Conservation (phyloP, 1,284 basidiomycete species). For the Ceratobasidium sp. region DNA sequence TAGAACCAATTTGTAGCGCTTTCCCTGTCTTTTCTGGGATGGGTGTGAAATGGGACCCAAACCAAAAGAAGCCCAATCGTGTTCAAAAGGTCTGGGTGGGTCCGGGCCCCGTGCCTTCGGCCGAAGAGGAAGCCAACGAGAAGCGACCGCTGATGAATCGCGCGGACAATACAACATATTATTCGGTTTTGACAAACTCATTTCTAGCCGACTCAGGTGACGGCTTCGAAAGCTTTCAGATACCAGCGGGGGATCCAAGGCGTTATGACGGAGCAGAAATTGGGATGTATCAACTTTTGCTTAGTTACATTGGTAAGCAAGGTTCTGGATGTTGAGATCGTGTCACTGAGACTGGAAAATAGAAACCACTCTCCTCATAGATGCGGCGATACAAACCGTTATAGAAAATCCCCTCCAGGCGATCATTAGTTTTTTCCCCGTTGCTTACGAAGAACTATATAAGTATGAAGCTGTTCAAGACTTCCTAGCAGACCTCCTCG, state of each 20-base stretch:
- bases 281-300: neutral
- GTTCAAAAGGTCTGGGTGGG: slow-evolving; percentile 73
- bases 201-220: neutral
- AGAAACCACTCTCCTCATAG: too few relatives aligned
- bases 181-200: neutral
- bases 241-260: too few relatives aligned
- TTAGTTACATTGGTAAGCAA: neutral
- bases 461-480: too few relatives aligned
- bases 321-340: too few relatives aligned
- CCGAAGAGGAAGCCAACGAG: slow-evolving; percentile 50
- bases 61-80: slow-evolving; percentile 67
- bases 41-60: slow-evolving; percentile 86
- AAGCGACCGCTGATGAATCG: neutral
- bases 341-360: too few relatives aligned
- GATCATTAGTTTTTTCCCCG: too few relatives aligned
- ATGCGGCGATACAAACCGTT: too few relatives aligned
- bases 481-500: too few relatives aligned
- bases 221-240: neutral
- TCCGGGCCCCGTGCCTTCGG: too few relatives aligned
- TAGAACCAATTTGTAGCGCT: slow-evolving; percentile 59
- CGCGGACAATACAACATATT: neutral
- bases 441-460: too few relatives aligned
- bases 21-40: slow-evolving; percentile 89
- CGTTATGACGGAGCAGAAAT: neutral
- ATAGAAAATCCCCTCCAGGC: too few relatives aligned